Evolutionary conservation across 768 basidiomycete species (phyloP).

Genomic region (Dacryopinax spathularia): DNA sequence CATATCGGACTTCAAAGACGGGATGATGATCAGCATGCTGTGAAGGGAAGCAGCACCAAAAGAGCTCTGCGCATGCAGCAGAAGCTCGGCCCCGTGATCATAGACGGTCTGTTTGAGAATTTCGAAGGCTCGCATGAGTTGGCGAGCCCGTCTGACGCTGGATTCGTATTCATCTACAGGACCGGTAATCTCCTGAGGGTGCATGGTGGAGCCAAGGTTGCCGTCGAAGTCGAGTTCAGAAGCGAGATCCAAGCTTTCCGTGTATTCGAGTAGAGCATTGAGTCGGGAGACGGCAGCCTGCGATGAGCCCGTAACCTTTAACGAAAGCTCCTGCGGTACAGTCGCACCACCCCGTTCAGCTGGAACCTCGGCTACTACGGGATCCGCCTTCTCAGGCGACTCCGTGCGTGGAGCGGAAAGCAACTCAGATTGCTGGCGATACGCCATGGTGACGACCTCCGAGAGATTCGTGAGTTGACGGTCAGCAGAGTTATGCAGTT

Average conservation of each 20-base stretch:
- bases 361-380: neutral
- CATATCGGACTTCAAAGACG: constrained; percentile 4
- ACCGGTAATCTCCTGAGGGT: neutral
- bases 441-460: neutral
- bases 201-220: neutral
- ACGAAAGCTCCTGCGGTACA: neutral
- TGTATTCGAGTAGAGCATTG: neutral
- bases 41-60: constrained; percentile 20
- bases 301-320: neutral
- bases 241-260: neutral
- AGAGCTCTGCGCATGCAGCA: constrained; percentile 42
- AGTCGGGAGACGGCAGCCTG: neutral
- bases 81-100: constrained; percentile 50
- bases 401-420: neutral
- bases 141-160: constrained; percentile 58
- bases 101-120: constrained; percentile 54
- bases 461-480: neutral
- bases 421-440: neutral
- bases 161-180: constrained; percentile 27
- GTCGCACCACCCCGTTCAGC: neutral
- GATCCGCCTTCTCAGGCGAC: neutral
- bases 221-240: neutral
- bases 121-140: constrained; percentile 57
- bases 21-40: neutral
- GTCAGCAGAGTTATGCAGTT: constrained; percentile 29